Evolutionary conservation across 768 basidiomycete species (phyloP), one percentile per base, ranked within the genome.

Genomic region (Hortiboletus campestris): DNA sequence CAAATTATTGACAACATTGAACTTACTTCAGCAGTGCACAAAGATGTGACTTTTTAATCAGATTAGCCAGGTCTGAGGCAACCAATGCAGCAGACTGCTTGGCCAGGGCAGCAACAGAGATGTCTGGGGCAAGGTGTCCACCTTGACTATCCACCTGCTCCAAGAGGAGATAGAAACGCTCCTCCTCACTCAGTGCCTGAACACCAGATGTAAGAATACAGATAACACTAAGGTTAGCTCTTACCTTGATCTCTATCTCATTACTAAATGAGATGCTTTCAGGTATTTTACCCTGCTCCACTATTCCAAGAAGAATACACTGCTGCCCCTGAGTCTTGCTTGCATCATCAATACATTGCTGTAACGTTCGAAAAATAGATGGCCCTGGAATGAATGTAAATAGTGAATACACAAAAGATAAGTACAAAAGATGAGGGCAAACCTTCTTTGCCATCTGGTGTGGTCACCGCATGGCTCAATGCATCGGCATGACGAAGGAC

Each of bases 81-180:
- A 92, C 85, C 7, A 99, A 75, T 2, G 94, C 94, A 16, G 97
- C 97, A 4, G 95, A 96, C 66, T 96, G 91, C 3, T 83, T 81
- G 5, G 97, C 92, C 4, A 98, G 61, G 6, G 72, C 68, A 35
- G 74, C 68, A n/a, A 96, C 54, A 9, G 88, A 87, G 3, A 97
- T 86, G 72, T 99, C 97, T 0, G 89, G 81, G 0, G 86, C 82
- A 34, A 94, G 63, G 1, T 59, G 46, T 25, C 69, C 67, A 12
- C 72, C 69, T 3, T 67, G 56, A 6, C 86, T 67, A 22, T 84
- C 62, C 13, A 70, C 34, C 31, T 67, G 34, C 72, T 74, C 5
- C 67, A 59, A 25, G 4, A 96, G 75, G 39, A 93, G 84, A 49
- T 76, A 77, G 39, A 80, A 70, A 41, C 97, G 80, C 60, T 92